phyloP scores from a whole-genome alignment of 495 filamentous ascomycete genomes.

The Penicillium simplicissimum region DNA sequence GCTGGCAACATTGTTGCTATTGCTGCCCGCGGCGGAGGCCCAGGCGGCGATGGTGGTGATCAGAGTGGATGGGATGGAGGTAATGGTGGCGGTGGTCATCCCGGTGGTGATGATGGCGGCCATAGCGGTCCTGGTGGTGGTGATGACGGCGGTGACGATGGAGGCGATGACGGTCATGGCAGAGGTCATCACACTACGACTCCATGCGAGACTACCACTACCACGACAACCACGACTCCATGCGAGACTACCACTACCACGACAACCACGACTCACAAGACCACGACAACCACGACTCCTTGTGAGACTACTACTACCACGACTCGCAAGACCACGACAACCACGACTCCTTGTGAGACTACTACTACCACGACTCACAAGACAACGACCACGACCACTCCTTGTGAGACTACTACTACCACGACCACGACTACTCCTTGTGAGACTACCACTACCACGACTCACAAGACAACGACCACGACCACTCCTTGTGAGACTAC shows the following conservation, averaged over 20 bases:
- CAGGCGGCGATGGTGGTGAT: constrained; percentile 4
- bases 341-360: constrained; percentile 19
- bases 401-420: constrained; percentile 14
- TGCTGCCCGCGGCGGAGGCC: constrained; percentile 15
- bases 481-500: constrained; percentile 23
- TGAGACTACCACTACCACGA: constrained; percentile 16
- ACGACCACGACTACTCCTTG: constrained; percentile 16
- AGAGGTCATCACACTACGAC: not conserved
- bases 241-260: constrained; percentile 19
- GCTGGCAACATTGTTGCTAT: constrained; percentile 15
- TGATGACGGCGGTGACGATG: constrained; percentile 1
- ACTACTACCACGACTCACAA: constrained; percentile 10
- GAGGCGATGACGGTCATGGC: not conserved
- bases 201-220: constrained; percentile 13
- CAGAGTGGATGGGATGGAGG: not conserved
- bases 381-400: constrained; percentile 7
- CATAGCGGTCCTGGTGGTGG: constrained; percentile 3
- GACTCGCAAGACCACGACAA: not conserved
- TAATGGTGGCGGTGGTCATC: constrained; percentile 1
- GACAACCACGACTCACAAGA: constrained; percentile 12
- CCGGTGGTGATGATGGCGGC: constrained; percentile 1
- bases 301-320: constrained; percentile 19
- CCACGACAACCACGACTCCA: constrained; percentile 9
- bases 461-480: not conserved
- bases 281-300: constrained; percentile 10